phyloP scores from a whole-genome alignment of 345 rosid genomes.

The Aethionema arabicum region DNA sequence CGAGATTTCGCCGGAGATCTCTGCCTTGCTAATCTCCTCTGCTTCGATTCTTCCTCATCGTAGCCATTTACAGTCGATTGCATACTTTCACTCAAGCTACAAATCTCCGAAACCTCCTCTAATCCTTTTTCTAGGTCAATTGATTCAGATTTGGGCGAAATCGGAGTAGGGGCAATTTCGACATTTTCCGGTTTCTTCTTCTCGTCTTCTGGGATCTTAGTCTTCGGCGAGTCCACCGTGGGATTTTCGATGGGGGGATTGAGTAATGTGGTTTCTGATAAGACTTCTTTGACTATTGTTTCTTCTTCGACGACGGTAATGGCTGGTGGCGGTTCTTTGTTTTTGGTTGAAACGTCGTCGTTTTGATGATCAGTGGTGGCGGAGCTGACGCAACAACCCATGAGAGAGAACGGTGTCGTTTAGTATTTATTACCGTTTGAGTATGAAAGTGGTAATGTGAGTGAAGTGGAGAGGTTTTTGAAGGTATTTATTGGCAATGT shows the following conservation, averaged over 20 bases:
- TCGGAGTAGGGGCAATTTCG: slow-evolving; percentile 3
- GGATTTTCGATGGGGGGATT: slow-evolving; percentile 17
- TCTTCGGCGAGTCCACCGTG: slow-evolving; percentile 1
- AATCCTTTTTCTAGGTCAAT: slow-evolving; percentile 27
- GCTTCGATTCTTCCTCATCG: slow-evolving; percentile 40
- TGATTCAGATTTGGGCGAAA: background rate
- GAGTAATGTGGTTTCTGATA: slow-evolving; percentile 35
- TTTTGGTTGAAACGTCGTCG: slow-evolving; percentile 17
- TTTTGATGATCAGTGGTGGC: slow-evolving; percentile 27
- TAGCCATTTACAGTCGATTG: slow-evolving; percentile 29
- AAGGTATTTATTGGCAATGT: slow-evolving; percentile 23
- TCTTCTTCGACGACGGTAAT: slow-evolving; percentile 24
- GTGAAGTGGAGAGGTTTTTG: slow-evolving; percentile 9
- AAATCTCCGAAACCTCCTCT: slow-evolving; percentile 28
- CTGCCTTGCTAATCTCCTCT: slow-evolving; percentile 26
- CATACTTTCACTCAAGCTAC: slow-evolving; percentile 37
- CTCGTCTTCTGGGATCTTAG: slow-evolving; percentile 13
- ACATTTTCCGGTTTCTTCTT: background rate
- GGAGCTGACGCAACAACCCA: slow-evolving; percentile 41
- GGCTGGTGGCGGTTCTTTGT: slow-evolving; percentile 8
- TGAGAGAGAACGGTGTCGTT: slow-evolving; percentile 14
- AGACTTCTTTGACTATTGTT: slow-evolving; percentile 39
- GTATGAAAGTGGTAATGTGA: slow-evolving; percentile 7
- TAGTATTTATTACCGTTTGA: background rate
- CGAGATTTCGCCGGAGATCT: slow-evolving; percentile 38